phyloP scores from a whole-genome alignment of 805 yeast genomes.

The Lipomyces sp. region DNA sequence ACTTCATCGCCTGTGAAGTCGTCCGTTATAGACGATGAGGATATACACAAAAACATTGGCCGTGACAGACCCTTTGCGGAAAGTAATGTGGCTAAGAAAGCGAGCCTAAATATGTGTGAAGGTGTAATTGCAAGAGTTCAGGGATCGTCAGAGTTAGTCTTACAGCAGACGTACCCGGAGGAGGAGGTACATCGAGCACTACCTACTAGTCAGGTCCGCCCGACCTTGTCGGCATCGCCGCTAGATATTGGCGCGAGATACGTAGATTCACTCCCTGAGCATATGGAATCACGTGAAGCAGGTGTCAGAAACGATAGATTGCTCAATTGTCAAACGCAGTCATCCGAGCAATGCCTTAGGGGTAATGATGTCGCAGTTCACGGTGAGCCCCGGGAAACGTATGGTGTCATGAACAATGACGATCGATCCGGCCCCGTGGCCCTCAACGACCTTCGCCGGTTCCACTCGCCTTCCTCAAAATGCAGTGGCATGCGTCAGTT shows the following conservation, averaged over 20 bases:
- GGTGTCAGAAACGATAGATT: neutral
- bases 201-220: neutral
- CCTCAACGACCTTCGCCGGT: neutral
- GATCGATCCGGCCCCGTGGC: neutral
- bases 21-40: neutral
- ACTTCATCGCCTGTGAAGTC: neutral
- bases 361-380: neutral
- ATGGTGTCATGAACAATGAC: neutral
- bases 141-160: neutral
- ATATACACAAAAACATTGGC: neutral
- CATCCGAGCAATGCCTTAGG: neutral
- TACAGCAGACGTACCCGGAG: neutral
- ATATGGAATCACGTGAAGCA: neutral
- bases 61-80: neutral
- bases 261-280: neutral
- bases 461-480: neutral
- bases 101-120: neutral
- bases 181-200: neutral
- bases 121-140: neutral
- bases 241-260: neutral
- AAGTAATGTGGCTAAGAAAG: neutral
- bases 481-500: neutral
- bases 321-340: neutral
- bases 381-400: neutral
- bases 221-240: neutral